Percentiles rank a stretch among this genome's conserved stretches.
These are phyloP conservation scores for bread wheat (Triticum aestivum) DNA, from an alignment of 176 grass and related monocot species.

Conservation along the genomic window IWGSC_CS_RefSeq_v2.1 NC_057813.1:171823181-171823680, in stretches of 20 bases:
- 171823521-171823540: neutral
- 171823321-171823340: neutral
- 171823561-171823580: slow-evolving; percentile 12
- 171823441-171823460: slow-evolving; percentile 3
- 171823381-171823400: slow-evolving; percentile 2
- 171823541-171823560: neutral
- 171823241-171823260: neutral
- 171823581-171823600: slow-evolving; percentile 37
- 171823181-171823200: neutral
- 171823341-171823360: neutral
- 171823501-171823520: neutral
- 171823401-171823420: neutral
- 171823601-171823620: slow-evolving; percentile 91
- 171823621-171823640: slow-evolving; percentile 83
- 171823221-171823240: neutral
- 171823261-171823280: neutral
- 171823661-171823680: slow-evolving; percentile 79
- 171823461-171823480: neutral
- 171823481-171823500: neutral
- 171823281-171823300: neutral
- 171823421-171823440: neutral
- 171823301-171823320: neutral
- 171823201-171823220: neutral
- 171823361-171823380: neutral
- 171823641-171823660: slow-evolving; percentile 85